Base-by-base conservation (phyloP, 495 filamentous ascomycete genomes). In the Xylaria scruposa region DNA sequence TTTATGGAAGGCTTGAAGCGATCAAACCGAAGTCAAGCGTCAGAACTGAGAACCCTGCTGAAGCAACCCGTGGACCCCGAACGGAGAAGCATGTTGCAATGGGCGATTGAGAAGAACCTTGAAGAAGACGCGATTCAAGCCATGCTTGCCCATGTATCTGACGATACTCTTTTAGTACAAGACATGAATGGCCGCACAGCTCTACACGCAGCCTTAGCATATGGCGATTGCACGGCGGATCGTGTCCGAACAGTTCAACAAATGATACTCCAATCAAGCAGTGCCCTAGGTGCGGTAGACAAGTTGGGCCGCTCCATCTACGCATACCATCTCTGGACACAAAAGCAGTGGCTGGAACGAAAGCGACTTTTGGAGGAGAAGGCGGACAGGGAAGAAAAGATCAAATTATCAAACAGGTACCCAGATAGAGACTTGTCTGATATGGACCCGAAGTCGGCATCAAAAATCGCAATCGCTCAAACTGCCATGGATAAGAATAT, bases 1-100 rank as follows among this genome's bases (percentile, higher is more conserved):
- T 59, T 59, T 36, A 59, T 59, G 54, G 54, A 59, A 33, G 54
- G 54, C 29, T 36, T 59, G 29, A 59, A 59, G 15, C 31, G 4
- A 36, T 59, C 54, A 59, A 12, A 36, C 17, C 54, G 31, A 59
- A n/a, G 29, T 3, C 26, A 31, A 33, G 12, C 31, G 12, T 36
- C 54, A 36, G 54, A 59, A 36, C 15, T 59, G 29, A 59, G 36
- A 36, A 19, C 15, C 5, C 31, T 59, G 3, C 26, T 59, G 13
- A 33, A 59, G 31, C 12, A 59, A 36, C 54, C 54, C 17, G 54
- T 59, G 29, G 54, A 59, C 17, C 31, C 17, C 1, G 26, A 59
- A 17, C 26, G 13, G 31, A 33, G 31, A n/a, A 59, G 26, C 31
- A 33, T 59, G 31, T n/a, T 59, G 13, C 54, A 59, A 36, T 36